Evolutionary conservation across 202 grass and related monocot genomes (phyloP), one percentile per base, ranked within the genome.

Genomic region (Alloteropsis angusta): DNA sequence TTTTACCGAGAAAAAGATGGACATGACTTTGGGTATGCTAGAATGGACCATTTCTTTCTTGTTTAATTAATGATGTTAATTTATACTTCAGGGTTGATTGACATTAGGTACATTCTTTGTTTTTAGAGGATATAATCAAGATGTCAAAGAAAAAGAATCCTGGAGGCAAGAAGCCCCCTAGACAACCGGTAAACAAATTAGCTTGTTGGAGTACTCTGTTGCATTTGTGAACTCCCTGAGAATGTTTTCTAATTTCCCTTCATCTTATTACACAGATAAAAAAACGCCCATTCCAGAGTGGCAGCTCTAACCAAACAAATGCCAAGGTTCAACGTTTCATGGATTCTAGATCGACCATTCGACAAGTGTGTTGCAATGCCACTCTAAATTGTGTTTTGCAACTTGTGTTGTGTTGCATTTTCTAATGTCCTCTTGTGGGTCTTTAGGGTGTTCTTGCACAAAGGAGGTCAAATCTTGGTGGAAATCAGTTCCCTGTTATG

Each of bases 1-100:
- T 46, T 68, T 88, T 72, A 99, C 92, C 8, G 96, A 99, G 92
- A 98, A 98, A 85, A 98, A 98, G 71, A 95, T 98, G 90, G 92
- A 95, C 84, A 98, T 98, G 95, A 90, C 76, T 66, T 84, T 98
- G 55, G 96, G 94, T 97, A 89, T 79, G 47, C 26, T 34, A 49
- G 3, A 30, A 30, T 34, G 34, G 9, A 32, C 45, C 44, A 18
- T 18, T 59, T 76, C 48, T 85, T 18, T 49, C 57, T 69, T 68
- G 9, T 49, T 47, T 38, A 35, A 19, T 36, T 45, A 32, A 30
- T 30, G 28, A 30, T 30, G 34, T 46, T 62, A 52, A 36, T 53
- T 68, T 30, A 79, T 58, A 71, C 35, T 72, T 43, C 38, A 44
- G 19, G 65, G 61, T 68, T 30, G 4, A 28, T 21, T 70, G 48